phyloP scores from a whole-genome alignment of 352 stramenopile species.

The Pythium vanterpoolii region DNA sequence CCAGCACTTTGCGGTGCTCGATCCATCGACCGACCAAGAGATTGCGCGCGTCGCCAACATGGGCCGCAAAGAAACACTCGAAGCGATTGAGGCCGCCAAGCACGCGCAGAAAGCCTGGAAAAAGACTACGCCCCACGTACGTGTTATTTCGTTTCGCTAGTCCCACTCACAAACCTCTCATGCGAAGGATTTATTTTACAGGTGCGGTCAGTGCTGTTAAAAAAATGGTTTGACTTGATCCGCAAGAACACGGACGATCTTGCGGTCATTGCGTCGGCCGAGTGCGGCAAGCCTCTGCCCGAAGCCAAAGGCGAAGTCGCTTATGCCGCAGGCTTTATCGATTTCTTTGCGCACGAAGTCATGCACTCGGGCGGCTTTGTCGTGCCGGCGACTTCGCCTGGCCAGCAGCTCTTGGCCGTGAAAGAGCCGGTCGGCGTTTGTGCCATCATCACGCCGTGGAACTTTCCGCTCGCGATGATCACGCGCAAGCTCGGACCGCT shows the following conservation, averaged over 20 bases:
- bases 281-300: conserved; percentile 95
- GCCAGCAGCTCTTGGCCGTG: conserved; percentile 73
- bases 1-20: conserved; percentile 58
- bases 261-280: conserved; percentile 93
- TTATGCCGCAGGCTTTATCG: conserved; percentile 94
- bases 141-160: background rate
- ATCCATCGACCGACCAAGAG: conserved; percentile 75
- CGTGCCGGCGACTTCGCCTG: conserved; percentile 46
- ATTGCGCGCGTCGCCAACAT: conserved; percentile 73
- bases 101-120: conserved; percentile 69
- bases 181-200: conserved; percentile 10
- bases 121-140: conserved; percentile 57
- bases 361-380: conserved; percentile 86
- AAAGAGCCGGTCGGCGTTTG: conserved; percentile 94
- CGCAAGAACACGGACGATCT: conserved; percentile 72
- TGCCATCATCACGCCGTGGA: conserved; percentile 97
- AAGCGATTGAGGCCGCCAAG: conserved; percentile 68
- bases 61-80: conserved; percentile 54
- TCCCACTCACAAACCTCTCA: background rate
- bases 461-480: conserved; percentile 99
- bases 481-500: conserved; percentile 95
- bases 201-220: conserved; percentile 58
- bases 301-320: conserved; percentile 94
- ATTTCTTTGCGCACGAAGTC: conserved; percentile 96
- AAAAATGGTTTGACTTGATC: conserved; percentile 82